phyloP scores from a whole-genome alignment of 2,329 filamentous ascomycete species.

The Colletotrichum liriopes region DNA sequence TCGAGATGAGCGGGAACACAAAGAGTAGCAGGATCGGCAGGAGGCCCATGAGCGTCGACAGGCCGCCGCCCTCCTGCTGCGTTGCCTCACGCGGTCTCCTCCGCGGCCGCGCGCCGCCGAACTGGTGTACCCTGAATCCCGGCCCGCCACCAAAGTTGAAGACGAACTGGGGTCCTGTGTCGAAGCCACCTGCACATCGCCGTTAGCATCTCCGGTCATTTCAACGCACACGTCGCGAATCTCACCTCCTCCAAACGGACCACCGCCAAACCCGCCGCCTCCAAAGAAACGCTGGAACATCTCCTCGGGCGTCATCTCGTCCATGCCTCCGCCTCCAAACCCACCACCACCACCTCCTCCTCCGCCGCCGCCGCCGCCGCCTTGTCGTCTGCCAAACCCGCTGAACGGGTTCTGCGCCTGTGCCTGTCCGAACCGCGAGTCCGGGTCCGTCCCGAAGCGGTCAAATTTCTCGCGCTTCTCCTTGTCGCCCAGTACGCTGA shows the following conservation, averaged over 20 bases:
- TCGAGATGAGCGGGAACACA: constrained; percentile 86
- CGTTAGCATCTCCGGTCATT: constrained; percentile 17
- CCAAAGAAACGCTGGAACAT: constrained; percentile 98
- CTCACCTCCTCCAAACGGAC: constrained; percentile 62
- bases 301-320: constrained; percentile 96
- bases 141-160: constrained; percentile 96
- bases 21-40: constrained; percentile 93
- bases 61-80: constrained; percentile 65
- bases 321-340: constrained; percentile 80
- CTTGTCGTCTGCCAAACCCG: constrained; percentile 68
- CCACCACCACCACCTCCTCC: constrained; percentile 67
- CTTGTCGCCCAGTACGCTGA: constrained; percentile 91
- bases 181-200: constrained; percentile 69
- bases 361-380: constrained; percentile 52
- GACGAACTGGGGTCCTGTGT: constrained; percentile 88
- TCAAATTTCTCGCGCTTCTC: constrained; percentile 95
- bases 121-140: constrained; percentile 94
- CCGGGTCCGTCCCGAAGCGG: constrained; percentile 91
- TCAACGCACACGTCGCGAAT: background rate
- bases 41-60: constrained; percentile 79
- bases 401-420: constrained; percentile 76
- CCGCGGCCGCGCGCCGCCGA: constrained; percentile 85
- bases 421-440: constrained; percentile 83
- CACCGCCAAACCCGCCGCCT: constrained; percentile 76
- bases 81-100: constrained; percentile 80